Evolutionary conservation across 2,329 filamentous ascomycete genomes (phyloP), one percentile per base, ranked within the genome.

Genomic region (Rhynchosporium secalis): DNA sequence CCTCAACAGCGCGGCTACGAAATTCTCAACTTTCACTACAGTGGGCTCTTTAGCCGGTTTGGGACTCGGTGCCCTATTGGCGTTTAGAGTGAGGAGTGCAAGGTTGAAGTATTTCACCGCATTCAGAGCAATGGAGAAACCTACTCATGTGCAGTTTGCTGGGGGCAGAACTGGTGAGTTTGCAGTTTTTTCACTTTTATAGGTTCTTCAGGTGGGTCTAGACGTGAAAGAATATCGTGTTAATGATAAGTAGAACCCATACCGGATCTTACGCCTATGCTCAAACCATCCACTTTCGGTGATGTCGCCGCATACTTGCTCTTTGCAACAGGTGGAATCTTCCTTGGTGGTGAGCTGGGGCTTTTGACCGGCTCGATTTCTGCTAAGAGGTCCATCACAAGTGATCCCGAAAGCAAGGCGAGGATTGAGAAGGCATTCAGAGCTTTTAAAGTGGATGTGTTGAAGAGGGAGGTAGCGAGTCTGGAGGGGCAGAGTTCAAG

Each of bases 221-320:
- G 41, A 3, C 12, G 8, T 28, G 26, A 13, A 36, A 5, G 26
- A 36, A 15, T 15, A 36, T 26, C 3, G 15, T 15, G 5, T 33
- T 13, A 13, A 58, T 40, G 36, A 48, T 26, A 33, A 49, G 47
- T 68, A 85, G 86, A 88, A 70, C 70, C 80, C 0, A 76, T 90
- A 1, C 87, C 87, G 0, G 85, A 90, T 67, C 75, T 89, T 41
- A 83, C 83, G 0, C 79, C 79, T 0, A 70, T 84, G 43, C 67
- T 89, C 46, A 79, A 81, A 49, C 87, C 86, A 0, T 83, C 82
- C 1, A 77, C 77, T 0, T 70, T 83, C 55, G 86, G 86, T 13
- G 87, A 90, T 65, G 71, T 85, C 33, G 82, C 84, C 3, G 84
- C 87, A 0, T 88, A 86, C 70, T 81, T 83, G 64, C 82, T 89